Evolutionary conservation across 257 asterid genomes (phyloP).

Genomic region (Mentha longifolia): DNA sequence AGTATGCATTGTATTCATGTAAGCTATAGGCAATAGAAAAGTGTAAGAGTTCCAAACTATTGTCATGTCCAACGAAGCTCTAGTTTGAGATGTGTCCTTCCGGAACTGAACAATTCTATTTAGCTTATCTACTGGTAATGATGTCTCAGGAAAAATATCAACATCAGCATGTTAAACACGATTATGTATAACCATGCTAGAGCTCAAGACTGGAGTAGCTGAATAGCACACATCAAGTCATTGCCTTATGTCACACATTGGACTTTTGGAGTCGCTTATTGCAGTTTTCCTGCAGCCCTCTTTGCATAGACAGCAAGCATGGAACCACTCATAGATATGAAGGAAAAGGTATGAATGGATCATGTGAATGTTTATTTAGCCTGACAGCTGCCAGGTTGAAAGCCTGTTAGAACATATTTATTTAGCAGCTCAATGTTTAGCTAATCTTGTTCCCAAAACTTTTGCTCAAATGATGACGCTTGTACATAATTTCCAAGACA

Average conservation of each 20-base stretch:
- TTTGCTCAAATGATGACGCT: not conserved
- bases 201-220: slow-evolving; percentile 6
- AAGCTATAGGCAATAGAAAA: slow-evolving; percentile 6
- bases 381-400: slow-evolving; percentile 8
- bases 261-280: slow-evolving; percentile 17
- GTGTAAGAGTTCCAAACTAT: slow-evolving; percentile 1
- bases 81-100: slow-evolving; percentile 17
- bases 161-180: slow-evolving; percentile 10
- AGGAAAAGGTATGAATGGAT: slow-evolving; percentile 1
- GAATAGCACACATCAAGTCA: not conserved
- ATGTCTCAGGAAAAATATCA: not conserved
- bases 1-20: slow-evolving; percentile 21
- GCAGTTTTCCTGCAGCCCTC: slow-evolving; percentile 4
- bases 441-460: slow-evolving; percentile 1
- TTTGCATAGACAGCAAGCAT: slow-evolving; percentile 13
- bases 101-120: slow-evolving; percentile 13
- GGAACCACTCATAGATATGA: slow-evolving; percentile 6
- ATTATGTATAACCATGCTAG: not conserved
- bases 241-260: slow-evolving; percentile 13
- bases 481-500: not conserved
- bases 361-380: slow-evolving; percentile 14
- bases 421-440: slow-evolving; percentile 1
- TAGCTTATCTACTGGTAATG: slow-evolving; percentile 16
- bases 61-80: slow-evolving; percentile 9
- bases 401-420: slow-evolving; percentile 17